These are phyloP conservation scores for Claviceps maximensis DNA, from an alignment of 2,329 filamentous ascomycete species.

Conservation along the genomic window DNA sequence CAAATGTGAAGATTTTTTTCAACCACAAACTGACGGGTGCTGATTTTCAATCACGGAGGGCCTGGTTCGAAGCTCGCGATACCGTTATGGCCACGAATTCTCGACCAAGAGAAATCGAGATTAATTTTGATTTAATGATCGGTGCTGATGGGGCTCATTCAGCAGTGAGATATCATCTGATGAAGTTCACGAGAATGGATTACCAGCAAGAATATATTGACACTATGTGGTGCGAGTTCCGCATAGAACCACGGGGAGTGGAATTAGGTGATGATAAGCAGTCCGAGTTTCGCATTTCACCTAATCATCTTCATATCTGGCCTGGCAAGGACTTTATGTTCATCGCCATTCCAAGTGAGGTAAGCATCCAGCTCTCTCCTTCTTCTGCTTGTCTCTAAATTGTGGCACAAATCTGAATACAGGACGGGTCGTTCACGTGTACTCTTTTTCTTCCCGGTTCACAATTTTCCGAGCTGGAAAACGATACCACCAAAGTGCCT, in stretches of 20 bases:
- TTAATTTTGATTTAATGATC: slow-evolving; percentile 84
- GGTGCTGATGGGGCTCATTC: slow-evolving; percentile 94
- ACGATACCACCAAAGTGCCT: slow-evolving; percentile 43
- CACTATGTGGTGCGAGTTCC: slow-evolving; percentile 94
- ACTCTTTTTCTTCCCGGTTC: slow-evolving; percentile 75
- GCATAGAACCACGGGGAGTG: slow-evolving; percentile 45
- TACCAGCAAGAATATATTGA: slow-evolving; percentile 94
- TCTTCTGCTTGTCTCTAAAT: slow-evolving; percentile 5
- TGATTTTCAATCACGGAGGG: slow-evolving; percentile 64
- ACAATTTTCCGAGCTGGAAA: slow-evolving; percentile 56
- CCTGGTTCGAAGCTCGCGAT: slow-evolving; percentile 66
- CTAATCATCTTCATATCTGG: slow-evolving; percentile 96
- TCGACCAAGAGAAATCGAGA: slow-evolving; percentile 59
- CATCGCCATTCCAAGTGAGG: slow-evolving; percentile 75
- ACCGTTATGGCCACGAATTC: slow-evolving; percentile 20
- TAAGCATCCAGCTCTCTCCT: slow-evolving; percentile 18
- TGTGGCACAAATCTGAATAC: slow-evolving; percentile 8
- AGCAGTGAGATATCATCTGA: slow-evolving; percentile 78
- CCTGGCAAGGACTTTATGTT: slow-evolving; percentile 93
- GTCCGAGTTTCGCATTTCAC: slow-evolving; percentile 62
- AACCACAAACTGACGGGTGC: slow-evolving; percentile 86
- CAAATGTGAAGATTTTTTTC: slow-evolving; percentile 87
- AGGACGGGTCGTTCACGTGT: slow-evolving; percentile 87
- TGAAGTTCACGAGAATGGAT: slow-evolving; percentile 86
- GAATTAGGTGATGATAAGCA: slow-evolving; percentile 16